These are phyloP conservation scores for Xylariaceae sp. DNA, from an alignment of 2,329 filamentous ascomycete species.

Conservation along the genomic window DNA sequence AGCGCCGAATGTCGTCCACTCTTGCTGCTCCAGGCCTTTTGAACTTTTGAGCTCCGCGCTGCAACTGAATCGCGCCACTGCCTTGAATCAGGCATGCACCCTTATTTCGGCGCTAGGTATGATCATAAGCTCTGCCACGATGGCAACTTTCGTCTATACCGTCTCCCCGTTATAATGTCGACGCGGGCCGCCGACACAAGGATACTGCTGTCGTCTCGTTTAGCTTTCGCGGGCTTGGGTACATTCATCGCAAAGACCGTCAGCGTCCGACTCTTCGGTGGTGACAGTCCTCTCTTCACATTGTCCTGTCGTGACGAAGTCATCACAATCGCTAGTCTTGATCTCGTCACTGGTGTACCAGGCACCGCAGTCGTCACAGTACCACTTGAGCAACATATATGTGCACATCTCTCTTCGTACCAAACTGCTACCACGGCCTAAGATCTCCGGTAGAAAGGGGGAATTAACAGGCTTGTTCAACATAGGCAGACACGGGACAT, in stretches of 20 bases:
- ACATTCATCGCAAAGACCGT: constrained; percentile 31
- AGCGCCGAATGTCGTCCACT: too few species aligned
- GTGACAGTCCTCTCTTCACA: constrained; percentile 26
- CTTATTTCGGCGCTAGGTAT: background rate
- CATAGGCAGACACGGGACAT: constrained; percentile 4
- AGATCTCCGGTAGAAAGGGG: constrained; percentile 16
- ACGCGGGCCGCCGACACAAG: too few species aligned
- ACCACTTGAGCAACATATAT: constrained; percentile 33
- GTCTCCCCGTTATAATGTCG: too few species aligned
- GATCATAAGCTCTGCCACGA: background rate
- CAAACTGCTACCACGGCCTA: constrained; percentile 1
- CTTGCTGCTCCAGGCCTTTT: too few species aligned
- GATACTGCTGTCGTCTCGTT: background rate
- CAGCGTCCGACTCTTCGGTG: constrained; percentile 29
- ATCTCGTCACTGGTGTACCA: constrained; percentile 35
- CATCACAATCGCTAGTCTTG: constrained; percentile 28
- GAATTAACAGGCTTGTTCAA: constrained; percentile 15
- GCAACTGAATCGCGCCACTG: too few species aligned
- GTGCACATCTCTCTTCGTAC: constrained; percentile 26
- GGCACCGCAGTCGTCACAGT: constrained; percentile 33
- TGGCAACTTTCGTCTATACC: too few species aligned
- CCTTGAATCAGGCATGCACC: too few species aligned
- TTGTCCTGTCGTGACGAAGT: constrained; percentile 22
- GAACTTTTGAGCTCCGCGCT: too few species aligned
- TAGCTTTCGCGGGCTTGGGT: constrained; percentile 24